Evolutionary conservation across 2,329 filamentous ascomycete species (phyloP), one percentile per base, ranked within the genome.

Genomic region (Epichloe glyceriae): DNA sequence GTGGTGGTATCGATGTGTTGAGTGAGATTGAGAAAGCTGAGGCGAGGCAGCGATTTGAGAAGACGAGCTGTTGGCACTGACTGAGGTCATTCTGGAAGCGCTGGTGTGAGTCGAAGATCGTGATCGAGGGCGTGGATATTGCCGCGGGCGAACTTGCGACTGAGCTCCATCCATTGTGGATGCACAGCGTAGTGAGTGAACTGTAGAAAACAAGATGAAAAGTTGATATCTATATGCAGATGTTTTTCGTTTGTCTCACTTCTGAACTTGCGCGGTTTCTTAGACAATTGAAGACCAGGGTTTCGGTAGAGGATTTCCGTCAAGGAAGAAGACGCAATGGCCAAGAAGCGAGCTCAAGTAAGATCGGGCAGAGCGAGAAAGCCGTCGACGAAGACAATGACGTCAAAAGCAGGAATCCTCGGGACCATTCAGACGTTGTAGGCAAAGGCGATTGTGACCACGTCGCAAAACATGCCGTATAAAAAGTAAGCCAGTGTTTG

Each of bases 51-150:
- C 62, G 20, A 68, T 59, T 30, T 69, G 68, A 0, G 71, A 71
- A 20, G 67, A 64, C 33, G 68, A 71, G 55, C 69, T 72, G 52
- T 62, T 71, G 48, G 68, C 62, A 53, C 70, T 73, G 26, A 70
- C 65, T 19, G 68, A 62, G 2, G 70, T 68, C 46, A 57, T 56
- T 11, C 70, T 67, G 11, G 70, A 68, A 57, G 69, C 68, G 53
- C 63, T 67, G 19, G 67, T 71, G 53, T 67, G 67, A 47, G 61
- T 70, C 52, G 72, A 76, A 19, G 72, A 70, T 53, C 72, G 68
- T 14, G 74, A 78, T 34, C 69, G 62, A 10, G 68, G 67, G 52
- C 72, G 73, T 54, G 68, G 63, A 54, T 68, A 61, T 49, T 61
- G 58, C 52, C 57, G 60, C 22, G 61, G 59, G n/a, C 59, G 55